Base-by-base conservation (phyloP, 23 red algal genomes). In the Gracilaria gracilis region DNA sequence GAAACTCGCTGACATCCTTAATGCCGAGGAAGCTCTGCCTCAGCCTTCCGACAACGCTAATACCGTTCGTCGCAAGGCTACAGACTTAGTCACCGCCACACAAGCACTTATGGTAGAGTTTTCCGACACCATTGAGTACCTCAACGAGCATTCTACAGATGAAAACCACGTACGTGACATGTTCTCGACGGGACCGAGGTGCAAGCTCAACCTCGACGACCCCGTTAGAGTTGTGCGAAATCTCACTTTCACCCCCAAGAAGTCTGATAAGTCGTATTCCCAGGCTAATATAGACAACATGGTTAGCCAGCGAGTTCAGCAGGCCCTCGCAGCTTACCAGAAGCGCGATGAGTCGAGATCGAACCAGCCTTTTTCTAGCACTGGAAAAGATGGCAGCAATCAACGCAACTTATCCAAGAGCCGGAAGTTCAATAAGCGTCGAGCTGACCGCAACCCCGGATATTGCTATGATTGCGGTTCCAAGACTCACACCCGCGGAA, bases 391-490 rank as follows among this genome's bases (percentile, higher is more conserved):
- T 46, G 5, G 42, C 42, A 46, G 11, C 42, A 46, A 46, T 11
- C 42, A 46, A 46, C 2, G 6, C 11, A 27, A 62, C 59, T 31
- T 24, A 3, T 31, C 8, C 27, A 27, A 8, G 59, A 62, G 24
- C 11, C 3, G 24, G 24, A 9, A 4, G 9, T 2, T 19, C 2
- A 62, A 29, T 6, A 62, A 62, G 29, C 24, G 24, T 24, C 24
- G 59, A 2, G 21, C 59, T 4, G 59, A 62, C 4, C 59, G 19
- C 4, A 46, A 46, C 42, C 42, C n/a, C 42, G 42, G 42, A 46
- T 62, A 29, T 35, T 80, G 75, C 28, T 80, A n/a, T n/a, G 75
- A 80, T 28, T 80, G 75, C 28, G 75, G 75, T 24, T 80, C 46
- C 15, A 80, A 80, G 23, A 35, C 11, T 1, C 75, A 80, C 23